phyloP scores from a whole-genome alignment of 2,329 filamentous ascomycete genomes.

The Paraphaeosphaeria sporulosa region DNA sequence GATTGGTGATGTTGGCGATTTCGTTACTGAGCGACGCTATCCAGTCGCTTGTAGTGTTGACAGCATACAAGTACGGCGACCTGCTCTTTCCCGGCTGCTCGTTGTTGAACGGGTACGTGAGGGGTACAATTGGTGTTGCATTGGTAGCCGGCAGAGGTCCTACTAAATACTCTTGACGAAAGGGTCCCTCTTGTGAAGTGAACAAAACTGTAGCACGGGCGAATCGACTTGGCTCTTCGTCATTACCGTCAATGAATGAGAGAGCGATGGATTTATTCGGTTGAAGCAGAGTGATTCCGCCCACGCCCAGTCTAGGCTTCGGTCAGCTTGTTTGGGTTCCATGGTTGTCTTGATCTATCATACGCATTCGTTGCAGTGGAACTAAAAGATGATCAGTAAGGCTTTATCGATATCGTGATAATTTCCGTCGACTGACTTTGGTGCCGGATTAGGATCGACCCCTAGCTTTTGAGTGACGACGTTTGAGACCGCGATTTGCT shows the following conservation, averaged over 20 bases:
- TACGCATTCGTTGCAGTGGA: conserved; percentile 11
- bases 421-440: conserved; percentile 2
- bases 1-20: conserved; percentile 29
- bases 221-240: conserved; percentile 24
- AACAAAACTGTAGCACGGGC: conserved; percentile 30
- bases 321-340: not conserved
- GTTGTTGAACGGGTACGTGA: conserved; percentile 33
- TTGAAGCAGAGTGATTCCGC: conserved; percentile 17
- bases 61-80: conserved; percentile 14
- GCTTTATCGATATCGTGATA: not conserved
- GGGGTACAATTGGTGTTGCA: conserved; percentile 39
- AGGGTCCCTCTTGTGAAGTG: conserved; percentile 35
- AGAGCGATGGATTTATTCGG: conserved; percentile 34
- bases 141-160: conserved; percentile 59
- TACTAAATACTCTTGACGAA: conserved; percentile 56
- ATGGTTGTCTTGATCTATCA: no score
- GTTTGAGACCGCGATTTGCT: conserved; percentile 3
- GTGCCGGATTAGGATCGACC: conserved; percentile 7
- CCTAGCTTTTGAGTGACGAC: conserved; percentile 12
- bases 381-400: not conserved
- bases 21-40: conserved; percentile 20
- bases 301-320: conserved; percentile 8
- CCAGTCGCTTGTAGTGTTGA: conserved; percentile 11
- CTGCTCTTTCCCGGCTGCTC: conserved; percentile 23
- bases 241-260: conserved; percentile 22